These are phyloP conservation scores for Calonectria hongkongensis DNA, from an alignment of 2,329 filamentous ascomycete species.

Conservation along the genomic window DNA sequence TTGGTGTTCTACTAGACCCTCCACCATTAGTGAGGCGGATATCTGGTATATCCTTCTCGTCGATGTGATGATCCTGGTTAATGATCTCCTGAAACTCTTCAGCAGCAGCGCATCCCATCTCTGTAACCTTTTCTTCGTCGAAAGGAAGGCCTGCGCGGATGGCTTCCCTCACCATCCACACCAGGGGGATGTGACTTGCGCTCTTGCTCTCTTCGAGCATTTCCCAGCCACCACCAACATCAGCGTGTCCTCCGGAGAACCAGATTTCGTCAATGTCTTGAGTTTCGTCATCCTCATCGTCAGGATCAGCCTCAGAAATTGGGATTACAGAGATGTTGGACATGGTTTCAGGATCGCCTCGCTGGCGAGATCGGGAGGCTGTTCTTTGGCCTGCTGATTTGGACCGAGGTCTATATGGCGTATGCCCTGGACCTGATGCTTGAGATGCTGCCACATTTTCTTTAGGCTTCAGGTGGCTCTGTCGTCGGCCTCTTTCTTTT, in stretches of 20 bases:
- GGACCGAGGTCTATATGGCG: slow-evolving; percentile 65
- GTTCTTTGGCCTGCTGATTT: slow-evolving; percentile 60
- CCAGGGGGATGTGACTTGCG: slow-evolving; percentile 80
- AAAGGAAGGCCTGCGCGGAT: slow-evolving; percentile 81
- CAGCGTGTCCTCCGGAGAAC: slow-evolving; percentile 87
- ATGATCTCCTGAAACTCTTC: slow-evolving; percentile 29
- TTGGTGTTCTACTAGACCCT: slow-evolving; percentile 45
- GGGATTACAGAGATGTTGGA: slow-evolving; percentile 58
- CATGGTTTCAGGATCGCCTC: slow-evolving; percentile 50
- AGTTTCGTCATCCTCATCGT: slow-evolving; percentile 67
- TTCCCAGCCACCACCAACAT: slow-evolving; percentile 87
- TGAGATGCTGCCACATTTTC: slow-evolving; percentile 33
- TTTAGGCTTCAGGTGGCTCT: slow-evolving; percentile 41
- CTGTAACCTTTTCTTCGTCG: slow-evolving; percentile 79
- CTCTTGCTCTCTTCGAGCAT: slow-evolving; percentile 74
- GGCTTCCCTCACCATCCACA: slow-evolving; percentile 80
- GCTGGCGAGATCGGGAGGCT: slow-evolving; percentile 30
- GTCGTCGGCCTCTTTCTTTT: slow-evolving; percentile 44
- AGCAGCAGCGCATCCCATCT: slow-evolving; percentile 74
- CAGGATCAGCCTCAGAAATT: slow-evolving; percentile 58
- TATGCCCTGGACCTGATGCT: slow-evolving; percentile 53
- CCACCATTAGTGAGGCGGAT: slow-evolving; percentile 54
- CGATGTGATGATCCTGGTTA: slow-evolving; percentile 13
- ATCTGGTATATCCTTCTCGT: slow-evolving; percentile 55
- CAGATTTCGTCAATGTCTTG: slow-evolving; percentile 88